Evolutionary conservation across 2,329 filamentous ascomycete species (phyloP).

Genomic region (Venturia carpophila): DNA sequence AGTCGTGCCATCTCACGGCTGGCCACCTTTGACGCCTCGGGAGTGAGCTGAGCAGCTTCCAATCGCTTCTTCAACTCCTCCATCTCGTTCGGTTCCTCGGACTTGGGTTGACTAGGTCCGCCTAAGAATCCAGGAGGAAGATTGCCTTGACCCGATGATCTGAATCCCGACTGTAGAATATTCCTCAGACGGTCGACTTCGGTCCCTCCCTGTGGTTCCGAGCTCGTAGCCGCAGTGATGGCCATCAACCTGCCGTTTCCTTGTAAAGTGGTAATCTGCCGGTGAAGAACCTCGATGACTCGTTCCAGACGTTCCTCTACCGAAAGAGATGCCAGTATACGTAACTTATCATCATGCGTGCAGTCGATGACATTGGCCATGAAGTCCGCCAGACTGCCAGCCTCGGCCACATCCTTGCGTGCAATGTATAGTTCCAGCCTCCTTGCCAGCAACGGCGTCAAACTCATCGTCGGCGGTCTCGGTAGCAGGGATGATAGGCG

Average conservation of each 20-base stretch:
- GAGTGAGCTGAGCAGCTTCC: constrained; percentile 68
- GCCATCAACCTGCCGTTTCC: constrained; percentile 80
- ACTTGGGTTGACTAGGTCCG: constrained; percentile 50
- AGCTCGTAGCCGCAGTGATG: constrained; percentile 54
- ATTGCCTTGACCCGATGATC: constrained; percentile 20
- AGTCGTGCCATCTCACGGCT: constrained; percentile 80
- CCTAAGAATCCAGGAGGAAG: constrained; percentile 33
- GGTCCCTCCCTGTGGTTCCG: constrained; percentile 27
- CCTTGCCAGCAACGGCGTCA: constrained; percentile 79
- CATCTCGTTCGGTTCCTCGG: constrained; percentile 80
- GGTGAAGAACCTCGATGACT: constrained; percentile 74
- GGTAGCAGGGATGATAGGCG: constrained; percentile 78
- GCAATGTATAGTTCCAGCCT: constrained; percentile 82
- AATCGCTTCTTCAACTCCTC: constrained; percentile 87
- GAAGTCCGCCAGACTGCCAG: constrained; percentile 83
- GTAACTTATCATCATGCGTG: constrained; percentile 82
- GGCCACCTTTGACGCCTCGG: constrained; percentile 83
- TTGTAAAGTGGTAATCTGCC: constrained; percentile 77
- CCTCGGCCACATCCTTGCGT: constrained; percentile 72
- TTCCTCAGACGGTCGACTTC: constrained; percentile 39
- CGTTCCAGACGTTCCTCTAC: constrained; percentile 69
- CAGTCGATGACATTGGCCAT: constrained; percentile 91
- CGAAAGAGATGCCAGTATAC: constrained; percentile 73
- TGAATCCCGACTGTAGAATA: constrained; percentile 34
- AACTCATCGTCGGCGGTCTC: constrained; percentile 53